phyloP scores from a whole-genome alignment of 495 filamentous ascomycete genomes.

The Zalerion maritima region DNA sequence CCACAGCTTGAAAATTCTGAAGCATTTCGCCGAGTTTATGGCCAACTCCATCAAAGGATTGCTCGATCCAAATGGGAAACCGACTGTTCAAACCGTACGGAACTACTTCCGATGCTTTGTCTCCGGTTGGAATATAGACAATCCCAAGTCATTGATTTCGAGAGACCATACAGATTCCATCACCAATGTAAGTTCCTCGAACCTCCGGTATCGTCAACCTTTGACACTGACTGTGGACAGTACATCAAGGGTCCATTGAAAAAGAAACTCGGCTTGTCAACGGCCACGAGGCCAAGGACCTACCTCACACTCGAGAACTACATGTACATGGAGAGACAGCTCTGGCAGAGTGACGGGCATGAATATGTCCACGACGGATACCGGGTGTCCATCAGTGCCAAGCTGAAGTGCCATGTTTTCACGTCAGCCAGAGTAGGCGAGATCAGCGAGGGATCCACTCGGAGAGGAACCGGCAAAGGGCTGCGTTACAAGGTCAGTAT shows the following conservation, averaged over 20 bases:
- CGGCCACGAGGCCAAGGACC: too few species aligned
- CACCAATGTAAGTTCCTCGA: slow-evolving; percentile 4
- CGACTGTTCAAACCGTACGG: slow-evolving; percentile 7
- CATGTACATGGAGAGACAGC: slow-evolving; percentile 6
- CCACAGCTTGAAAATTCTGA: slow-evolving; percentile 7
- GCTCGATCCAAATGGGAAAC: slow-evolving; percentile 6
- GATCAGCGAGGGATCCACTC: slow-evolving; percentile 6
- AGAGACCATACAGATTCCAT: slow-evolving; percentile 3
- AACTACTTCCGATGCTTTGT: slow-evolving; percentile 9
- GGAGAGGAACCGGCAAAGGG: slow-evolving; percentile 6
- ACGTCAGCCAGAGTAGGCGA: too few species aligned
- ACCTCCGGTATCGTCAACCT: background rate
- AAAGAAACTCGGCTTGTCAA: too few species aligned
- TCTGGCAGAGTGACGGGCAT: too few species aligned
- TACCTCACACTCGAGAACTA: too few species aligned
- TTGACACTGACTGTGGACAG: slow-evolving; percentile 1
- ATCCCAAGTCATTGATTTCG: slow-evolving; percentile 4
- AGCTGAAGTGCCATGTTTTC: too few species aligned
- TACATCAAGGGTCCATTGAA: too few species aligned
- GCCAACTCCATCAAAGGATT: slow-evolving; percentile 4
- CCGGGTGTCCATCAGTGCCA: slow-evolving; percentile 4
- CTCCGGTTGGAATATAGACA: slow-evolving; percentile 7
- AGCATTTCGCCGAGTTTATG: slow-evolving; percentile 9
- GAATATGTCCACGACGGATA: slow-evolving; percentile 5
- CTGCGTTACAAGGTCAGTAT: slow-evolving; percentile 5